phyloP scores from a whole-genome alignment of 768 basidiomycete genomes.

The Naganishia vaughanmartiniae region DNA sequence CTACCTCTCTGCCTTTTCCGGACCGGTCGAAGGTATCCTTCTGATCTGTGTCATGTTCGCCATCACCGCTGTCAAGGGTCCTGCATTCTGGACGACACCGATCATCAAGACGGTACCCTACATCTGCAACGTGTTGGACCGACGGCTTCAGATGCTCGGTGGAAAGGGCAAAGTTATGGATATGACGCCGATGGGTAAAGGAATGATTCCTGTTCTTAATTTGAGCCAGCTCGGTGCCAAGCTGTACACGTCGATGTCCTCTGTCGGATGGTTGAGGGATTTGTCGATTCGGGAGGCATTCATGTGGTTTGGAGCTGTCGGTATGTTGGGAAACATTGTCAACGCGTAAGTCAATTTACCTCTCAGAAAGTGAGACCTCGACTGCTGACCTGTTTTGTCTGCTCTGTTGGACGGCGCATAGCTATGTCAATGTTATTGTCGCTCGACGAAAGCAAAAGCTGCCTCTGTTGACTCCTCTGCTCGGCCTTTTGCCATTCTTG shows the following conservation, averaged over 20 bases:
- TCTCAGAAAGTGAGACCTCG: too few relatives aligned
- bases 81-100: slow-evolving; percentile 43
- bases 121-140: slow-evolving; percentile 17
- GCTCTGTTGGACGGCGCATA: slow-evolving; percentile 41
- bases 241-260: neutral
- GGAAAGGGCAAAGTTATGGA: slow-evolving; percentile 32
- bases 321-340: slow-evolving; percentile 74
- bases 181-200: slow-evolving; percentile 35
- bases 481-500: slow-evolving; percentile 76
- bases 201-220: slow-evolving; percentile 17
- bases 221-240: neutral
- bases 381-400: neutral
- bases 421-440: slow-evolving; percentile 77
- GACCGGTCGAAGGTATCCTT: slow-evolving; percentile 93
- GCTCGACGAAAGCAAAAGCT: slow-evolving; percentile 56
- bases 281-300: slow-evolving; percentile 79
- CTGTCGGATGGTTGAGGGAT: slow-evolving; percentile 50
- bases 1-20: slow-evolving; percentile 88
- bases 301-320: slow-evolving; percentile 73
- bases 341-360: slow-evolving; percentile 57
- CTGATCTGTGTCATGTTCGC: slow-evolving; percentile 74
- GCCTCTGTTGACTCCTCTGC: slow-evolving; percentile 59
- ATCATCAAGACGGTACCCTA: slow-evolving; percentile 33
- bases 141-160: slow-evolving; percentile 25
- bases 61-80: slow-evolving; percentile 71